These are phyloP conservation scores for Tetrahymena elliotti DNA, from an alignment of 73 alveolate genomes.

Conservation along the genomic window DNA sequence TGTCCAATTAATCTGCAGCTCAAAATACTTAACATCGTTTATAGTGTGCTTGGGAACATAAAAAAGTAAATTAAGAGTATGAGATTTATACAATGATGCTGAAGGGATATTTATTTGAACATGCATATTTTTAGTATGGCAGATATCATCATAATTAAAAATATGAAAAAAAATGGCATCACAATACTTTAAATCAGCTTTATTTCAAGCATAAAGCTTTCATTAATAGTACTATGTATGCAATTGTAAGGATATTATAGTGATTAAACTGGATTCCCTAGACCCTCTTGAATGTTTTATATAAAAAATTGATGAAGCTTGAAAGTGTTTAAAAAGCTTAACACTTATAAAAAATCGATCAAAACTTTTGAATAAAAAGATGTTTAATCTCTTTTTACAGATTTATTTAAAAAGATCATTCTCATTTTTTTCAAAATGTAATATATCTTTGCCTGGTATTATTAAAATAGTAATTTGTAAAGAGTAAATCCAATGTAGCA, in stretches of 20 bases:
- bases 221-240: background rate
- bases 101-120: background rate
- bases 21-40: background rate
- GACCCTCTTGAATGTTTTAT: background rate
- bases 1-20: background rate
- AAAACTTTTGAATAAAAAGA: background rate
- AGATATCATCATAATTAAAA: background rate
- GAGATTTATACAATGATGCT: background rate
- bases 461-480: background rate
- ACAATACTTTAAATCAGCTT: background rate
- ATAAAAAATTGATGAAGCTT: background rate
- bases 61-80: background rate
- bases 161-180: background rate
- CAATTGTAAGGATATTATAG: background rate
- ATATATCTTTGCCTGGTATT: background rate
- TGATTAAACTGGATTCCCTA: background rate
- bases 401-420: background rate
- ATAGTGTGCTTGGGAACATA: background rate
- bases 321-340: background rate
- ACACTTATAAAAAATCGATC: background rate
- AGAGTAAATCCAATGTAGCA: background rate
- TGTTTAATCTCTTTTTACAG: background rate
- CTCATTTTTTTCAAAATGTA: background rate
- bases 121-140: background rate
- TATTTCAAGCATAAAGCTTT: background rate